phyloP scores from a whole-genome alignment of 768 basidiomycete genomes.

The Tephrocybe sp. region DNA sequence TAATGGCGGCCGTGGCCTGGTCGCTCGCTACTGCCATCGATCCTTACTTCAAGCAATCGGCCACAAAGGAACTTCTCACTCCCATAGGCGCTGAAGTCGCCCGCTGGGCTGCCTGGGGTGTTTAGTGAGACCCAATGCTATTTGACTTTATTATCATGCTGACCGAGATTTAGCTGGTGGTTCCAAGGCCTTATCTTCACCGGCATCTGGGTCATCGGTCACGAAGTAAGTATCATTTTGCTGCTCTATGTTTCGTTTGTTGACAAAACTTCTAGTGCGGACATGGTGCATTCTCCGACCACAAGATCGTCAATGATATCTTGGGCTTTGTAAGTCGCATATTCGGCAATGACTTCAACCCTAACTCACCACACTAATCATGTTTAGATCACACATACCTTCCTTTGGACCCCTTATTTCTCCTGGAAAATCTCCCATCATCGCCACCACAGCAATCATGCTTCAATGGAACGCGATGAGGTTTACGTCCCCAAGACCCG shows the following conservation, averaged over 20 bases:
- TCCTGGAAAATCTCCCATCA: constrained; percentile 56
- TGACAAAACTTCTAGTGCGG: constrained; percentile 38
- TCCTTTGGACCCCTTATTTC: constrained; percentile 52
- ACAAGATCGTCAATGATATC: constrained; percentile 44
- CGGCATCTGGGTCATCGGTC: constrained; percentile 59
- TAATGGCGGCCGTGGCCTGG: constrained; percentile 41
- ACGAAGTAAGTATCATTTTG: constrained; percentile 36
- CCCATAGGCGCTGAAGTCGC: constrained; percentile 33
- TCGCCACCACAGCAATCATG: constrained; percentile 48
- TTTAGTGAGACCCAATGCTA: constrained; percentile 36
- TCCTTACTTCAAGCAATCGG: constrained; percentile 31
- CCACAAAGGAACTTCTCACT: constrained; percentile 22
- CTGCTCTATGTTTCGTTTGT: constrained; percentile 1
- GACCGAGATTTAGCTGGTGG: constrained; percentile 44
- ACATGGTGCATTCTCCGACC: constrained; percentile 53
- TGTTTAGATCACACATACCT: constrained; percentile 38
- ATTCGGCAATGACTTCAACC: not conserved
- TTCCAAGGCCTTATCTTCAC: constrained; percentile 59
- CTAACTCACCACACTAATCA: constrained; percentile 8
- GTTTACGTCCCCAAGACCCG: constrained; percentile 63
- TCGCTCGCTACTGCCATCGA: constrained; percentile 42
- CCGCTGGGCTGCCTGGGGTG: constrained; percentile 42
- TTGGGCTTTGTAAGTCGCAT: constrained; percentile 45
- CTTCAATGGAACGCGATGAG: constrained; percentile 53
- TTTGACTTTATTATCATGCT: not conserved